Evolutionary conservation across 106 monocot genomes (phyloP).

Genomic region (Dendrobium huoshanense): DNA sequence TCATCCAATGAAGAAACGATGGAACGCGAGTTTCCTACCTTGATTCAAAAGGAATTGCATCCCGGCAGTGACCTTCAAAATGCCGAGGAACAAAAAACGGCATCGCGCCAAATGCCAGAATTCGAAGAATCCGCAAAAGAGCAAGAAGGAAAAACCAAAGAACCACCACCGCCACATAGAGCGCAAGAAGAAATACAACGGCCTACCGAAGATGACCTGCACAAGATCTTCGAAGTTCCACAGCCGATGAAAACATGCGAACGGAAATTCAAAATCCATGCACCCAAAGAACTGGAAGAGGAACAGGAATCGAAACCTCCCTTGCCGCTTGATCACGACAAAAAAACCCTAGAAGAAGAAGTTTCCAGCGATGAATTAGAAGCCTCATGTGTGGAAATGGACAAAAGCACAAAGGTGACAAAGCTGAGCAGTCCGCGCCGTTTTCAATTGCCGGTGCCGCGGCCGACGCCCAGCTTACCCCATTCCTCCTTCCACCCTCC

Average conservation of each 20-base stretch:
- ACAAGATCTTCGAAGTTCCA: background rate
- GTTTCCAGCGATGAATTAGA: background rate
- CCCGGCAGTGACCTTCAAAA: background rate
- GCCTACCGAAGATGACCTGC: background rate
- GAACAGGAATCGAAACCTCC: background rate
- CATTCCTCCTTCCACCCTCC: background rate
- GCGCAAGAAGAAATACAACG: background rate
- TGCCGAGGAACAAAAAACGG: background rate
- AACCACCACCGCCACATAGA: background rate
- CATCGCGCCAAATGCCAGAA: background rate
- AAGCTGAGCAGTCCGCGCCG: background rate
- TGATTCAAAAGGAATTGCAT: constrained; percentile 3
- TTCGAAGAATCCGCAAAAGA: background rate
- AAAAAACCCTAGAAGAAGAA: background rate
- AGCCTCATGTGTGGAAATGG: background rate
- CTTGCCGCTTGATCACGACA: background rate
- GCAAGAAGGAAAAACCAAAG: background rate
- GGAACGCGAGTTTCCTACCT: background rate
- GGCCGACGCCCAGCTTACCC: background rate
- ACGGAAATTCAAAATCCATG: background rate
- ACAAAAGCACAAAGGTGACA: background rate
- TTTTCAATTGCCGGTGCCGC: background rate
- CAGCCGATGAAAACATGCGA: background rate
- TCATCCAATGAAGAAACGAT: background rate
- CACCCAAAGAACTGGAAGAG: background rate